Evolutionary conservation across 2,329 filamentous ascomycete genomes (phyloP).

Genomic region (Alternaria sp.): DNA sequence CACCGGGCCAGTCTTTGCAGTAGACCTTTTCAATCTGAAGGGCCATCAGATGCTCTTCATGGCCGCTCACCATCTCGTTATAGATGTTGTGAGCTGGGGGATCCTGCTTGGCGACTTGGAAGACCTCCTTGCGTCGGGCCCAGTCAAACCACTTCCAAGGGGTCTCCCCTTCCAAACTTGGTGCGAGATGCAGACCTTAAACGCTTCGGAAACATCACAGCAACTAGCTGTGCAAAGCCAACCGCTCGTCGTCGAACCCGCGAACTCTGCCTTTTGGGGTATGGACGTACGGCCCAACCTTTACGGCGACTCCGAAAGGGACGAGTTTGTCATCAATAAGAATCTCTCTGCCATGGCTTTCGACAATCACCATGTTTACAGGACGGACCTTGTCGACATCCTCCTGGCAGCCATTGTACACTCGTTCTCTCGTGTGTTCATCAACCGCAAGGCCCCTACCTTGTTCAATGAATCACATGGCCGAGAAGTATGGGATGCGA

Average conservation of each 20-base stretch:
- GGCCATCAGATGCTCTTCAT: constrained; percentile 40
- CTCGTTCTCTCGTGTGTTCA: constrained; percentile 65
- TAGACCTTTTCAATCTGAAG: constrained; percentile 30
- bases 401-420: constrained; percentile 64
- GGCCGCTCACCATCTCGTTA: constrained; percentile 43
- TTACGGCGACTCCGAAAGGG: constrained; percentile 42
- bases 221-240: constrained; percentile 18
- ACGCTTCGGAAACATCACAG: constrained; percentile 25
- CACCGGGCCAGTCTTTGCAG: constrained; percentile 41
- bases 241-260: constrained; percentile 24
- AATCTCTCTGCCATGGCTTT: constrained; percentile 32
- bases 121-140: constrained; percentile 33
- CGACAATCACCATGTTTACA: constrained; percentile 53
- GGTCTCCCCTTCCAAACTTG: constrained; percentile 43
- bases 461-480: constrained; percentile 56
- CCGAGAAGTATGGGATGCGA: constrained; percentile 52
- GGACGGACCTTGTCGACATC: constrained; percentile 63
- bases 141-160: constrained; percentile 22
- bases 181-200: constrained; percentile 34
- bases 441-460: constrained; percentile 60
- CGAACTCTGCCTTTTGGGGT: constrained; percentile 42
- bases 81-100: constrained; percentile 47
- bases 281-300: constrained; percentile 38
- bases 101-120: constrained; percentile 44
- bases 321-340: constrained; percentile 35